These are phyloP conservation scores for Alternaria brassicicola DNA, from an alignment of 2,329 filamentous ascomycete genomes.

Conservation along the genomic window DNA sequence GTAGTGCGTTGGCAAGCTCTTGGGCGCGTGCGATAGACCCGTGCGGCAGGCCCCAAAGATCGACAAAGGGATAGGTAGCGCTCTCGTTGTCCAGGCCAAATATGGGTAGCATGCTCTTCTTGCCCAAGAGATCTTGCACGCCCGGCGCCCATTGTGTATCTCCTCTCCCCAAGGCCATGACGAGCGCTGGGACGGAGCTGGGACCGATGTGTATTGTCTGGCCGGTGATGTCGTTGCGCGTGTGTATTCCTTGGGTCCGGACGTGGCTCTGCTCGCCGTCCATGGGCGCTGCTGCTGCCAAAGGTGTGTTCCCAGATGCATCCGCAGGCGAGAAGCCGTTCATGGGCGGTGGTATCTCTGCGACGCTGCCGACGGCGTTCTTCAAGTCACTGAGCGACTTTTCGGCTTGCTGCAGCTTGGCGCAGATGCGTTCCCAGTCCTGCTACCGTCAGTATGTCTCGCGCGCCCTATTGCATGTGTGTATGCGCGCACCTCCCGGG, in stretches of 20 bases:
- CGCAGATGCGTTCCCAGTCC: slow-evolving; percentile 57
- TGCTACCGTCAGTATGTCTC: slow-evolving; percentile 30
- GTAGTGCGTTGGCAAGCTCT: slow-evolving; percentile 64
- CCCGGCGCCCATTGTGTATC: slow-evolving; percentile 56
- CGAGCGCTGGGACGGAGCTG: slow-evolving; percentile 66
- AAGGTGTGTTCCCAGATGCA: slow-evolving; percentile 40
- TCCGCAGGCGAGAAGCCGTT: slow-evolving; percentile 43
- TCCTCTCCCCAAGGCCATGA: slow-evolving; percentile 57
- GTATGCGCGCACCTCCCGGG: slow-evolving; percentile 43
- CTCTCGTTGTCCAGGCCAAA: slow-evolving; percentile 69
- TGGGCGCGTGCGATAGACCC: slow-evolving; percentile 63
- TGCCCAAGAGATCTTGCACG: slow-evolving; percentile 63
- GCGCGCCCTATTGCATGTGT: background rate
- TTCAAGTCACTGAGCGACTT: slow-evolving; percentile 55
- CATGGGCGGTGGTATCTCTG: slow-evolving; percentile 41
- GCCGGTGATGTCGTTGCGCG: slow-evolving; percentile 63
- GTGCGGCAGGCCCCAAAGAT: slow-evolving; percentile 66
- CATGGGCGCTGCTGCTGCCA: slow-evolving; percentile 44
- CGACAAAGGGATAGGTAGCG: slow-evolving; percentile 69
- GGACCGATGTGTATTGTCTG: slow-evolving; percentile 67
- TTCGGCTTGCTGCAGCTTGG: slow-evolving; percentile 56
- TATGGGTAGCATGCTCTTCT: slow-evolving; percentile 65
- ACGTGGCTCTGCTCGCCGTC: slow-evolving; percentile 50
- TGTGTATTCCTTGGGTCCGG: slow-evolving; percentile 63
- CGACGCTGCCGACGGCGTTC: slow-evolving; percentile 47